Conservation (phyloP, 75 land plant species). For the Gnetum montanum region DNA sequence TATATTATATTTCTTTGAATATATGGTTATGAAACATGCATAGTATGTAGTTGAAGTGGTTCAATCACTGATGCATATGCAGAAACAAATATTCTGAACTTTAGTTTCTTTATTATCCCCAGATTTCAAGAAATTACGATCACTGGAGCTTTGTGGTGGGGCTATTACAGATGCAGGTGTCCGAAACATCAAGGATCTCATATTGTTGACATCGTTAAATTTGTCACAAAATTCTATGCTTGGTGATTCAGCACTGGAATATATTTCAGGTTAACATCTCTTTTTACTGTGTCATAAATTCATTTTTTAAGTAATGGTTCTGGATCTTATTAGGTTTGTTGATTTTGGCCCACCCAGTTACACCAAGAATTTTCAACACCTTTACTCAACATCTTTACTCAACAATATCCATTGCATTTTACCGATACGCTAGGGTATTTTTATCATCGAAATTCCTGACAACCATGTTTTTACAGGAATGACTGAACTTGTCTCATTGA, state of each 20-base stretch:
- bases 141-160: conserved; percentile 95
- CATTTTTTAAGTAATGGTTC: no score
- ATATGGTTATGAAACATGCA: no score
- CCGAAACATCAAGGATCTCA: conserved; percentile 77
- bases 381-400: not conserved
- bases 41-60: no score
- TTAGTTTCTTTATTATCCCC: conserved; percentile 9
- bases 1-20: not conserved
- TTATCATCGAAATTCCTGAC: no score
- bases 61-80: no score
- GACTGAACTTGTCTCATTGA: conserved; percentile 73
- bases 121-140: conserved; percentile 91
- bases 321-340: not conserved
- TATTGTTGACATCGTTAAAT: conserved; percentile 64
- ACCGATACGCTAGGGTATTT: no score
- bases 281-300: no score
- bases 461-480: conserved; percentile 52
- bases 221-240: conserved; percentile 80
- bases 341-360: no score
- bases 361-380: not conserved
- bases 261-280: conserved; percentile 92
- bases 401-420: no score
- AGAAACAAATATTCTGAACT: no score
- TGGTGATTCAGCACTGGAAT: conserved; percentile 71
- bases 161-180: conserved; percentile 93